phyloP scores from a whole-genome alignment of 1,139 yeast genomes.

The Arxiozyma bovina region DNA sequence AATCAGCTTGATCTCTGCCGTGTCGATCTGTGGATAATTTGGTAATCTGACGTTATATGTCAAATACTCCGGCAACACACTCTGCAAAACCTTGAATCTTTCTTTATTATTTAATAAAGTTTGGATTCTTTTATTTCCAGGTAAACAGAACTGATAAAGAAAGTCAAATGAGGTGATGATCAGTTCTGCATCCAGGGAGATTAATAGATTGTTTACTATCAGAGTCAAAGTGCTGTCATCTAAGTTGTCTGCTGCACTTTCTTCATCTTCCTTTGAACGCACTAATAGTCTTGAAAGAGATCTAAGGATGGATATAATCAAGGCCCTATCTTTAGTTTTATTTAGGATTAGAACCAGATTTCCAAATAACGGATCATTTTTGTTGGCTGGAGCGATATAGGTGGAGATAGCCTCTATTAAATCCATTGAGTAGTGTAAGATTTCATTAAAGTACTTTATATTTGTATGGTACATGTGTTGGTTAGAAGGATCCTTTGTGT shows the following conservation, averaged over 20 bases:
- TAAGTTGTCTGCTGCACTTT: constrained; percentile 39
- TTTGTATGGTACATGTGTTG: background rate
- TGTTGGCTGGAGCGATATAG: constrained; percentile 64
- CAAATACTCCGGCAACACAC: constrained; percentile 56
- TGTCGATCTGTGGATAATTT: constrained; percentile 30
- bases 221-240: constrained; percentile 35
- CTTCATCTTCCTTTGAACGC: constrained; percentile 37
- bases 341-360: constrained; percentile 41
- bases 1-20: constrained; percentile 36
- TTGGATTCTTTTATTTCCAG: constrained; percentile 37
- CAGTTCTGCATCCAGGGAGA: constrained; percentile 49
- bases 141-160: constrained; percentile 54
- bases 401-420: constrained; percentile 79
- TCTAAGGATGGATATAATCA: constrained; percentile 46
- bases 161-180: constrained; percentile 59
- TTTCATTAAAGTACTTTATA: constrained; percentile 38
- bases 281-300: constrained; percentile 43
- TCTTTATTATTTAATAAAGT: constrained; percentile 33
- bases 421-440: constrained; percentile 64
- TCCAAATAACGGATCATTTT: constrained; percentile 53
- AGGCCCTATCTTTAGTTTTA: constrained; percentile 46
- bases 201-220: constrained; percentile 40
- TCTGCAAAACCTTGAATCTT: constrained; percentile 42
- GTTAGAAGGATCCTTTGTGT: background rate
- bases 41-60: constrained; percentile 40